Evolutionary conservation across 202 grass and related monocot genomes (phyloP), one percentile per base, ranked within the genome.

Genomic region (Saccharum hybrid): DNA sequence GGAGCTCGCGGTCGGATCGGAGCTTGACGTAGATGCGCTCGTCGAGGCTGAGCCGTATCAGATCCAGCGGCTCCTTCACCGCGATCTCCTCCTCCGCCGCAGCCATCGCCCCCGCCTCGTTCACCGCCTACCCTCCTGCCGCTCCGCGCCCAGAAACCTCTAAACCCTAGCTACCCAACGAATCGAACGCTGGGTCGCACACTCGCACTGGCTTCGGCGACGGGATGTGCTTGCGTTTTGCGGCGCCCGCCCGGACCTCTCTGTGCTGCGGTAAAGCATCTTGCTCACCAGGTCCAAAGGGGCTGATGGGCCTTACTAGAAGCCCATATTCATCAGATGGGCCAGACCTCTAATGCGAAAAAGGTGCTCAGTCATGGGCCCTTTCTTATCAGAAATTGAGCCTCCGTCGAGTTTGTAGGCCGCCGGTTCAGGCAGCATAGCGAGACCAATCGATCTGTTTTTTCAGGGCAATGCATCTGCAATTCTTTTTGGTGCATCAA

Each of bases 1-100:
- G 96, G 79, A 99, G 93, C 86, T 99, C 93, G 57, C 96, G 96
- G 88, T 99, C 96, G 59, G 93, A 92, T 8, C 96, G 91, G 83
- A 99, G 91, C 91, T 99, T 96, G 68, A 99, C 96, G 75, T 99
- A 99, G 91, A 99, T 96, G 86, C 96, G 96, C 88, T 99, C 96
- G 86, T 99, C 96, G 63, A 99, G 93, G 78, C 96, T 96, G 57
- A 99, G 97, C 65, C 93, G 82, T 66, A 99, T 92, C 90, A 99
- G 97, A 94, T 99, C 97, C 81, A 96, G 85, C 11, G 93, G 97
- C 90, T 99, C 97, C 91, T 96, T 96, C 90, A 99, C 97, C 30
- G 97, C 83, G 73, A 93, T 94, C 37, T 99, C 97, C 88, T 99
- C 96, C 71, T 99, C 97, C 38, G 28, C 90, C 23, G 97, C 83